phyloP scores from a whole-genome alignment of 108 stramenopile genomes.

The Halocafeteria seosinensis region DNA sequence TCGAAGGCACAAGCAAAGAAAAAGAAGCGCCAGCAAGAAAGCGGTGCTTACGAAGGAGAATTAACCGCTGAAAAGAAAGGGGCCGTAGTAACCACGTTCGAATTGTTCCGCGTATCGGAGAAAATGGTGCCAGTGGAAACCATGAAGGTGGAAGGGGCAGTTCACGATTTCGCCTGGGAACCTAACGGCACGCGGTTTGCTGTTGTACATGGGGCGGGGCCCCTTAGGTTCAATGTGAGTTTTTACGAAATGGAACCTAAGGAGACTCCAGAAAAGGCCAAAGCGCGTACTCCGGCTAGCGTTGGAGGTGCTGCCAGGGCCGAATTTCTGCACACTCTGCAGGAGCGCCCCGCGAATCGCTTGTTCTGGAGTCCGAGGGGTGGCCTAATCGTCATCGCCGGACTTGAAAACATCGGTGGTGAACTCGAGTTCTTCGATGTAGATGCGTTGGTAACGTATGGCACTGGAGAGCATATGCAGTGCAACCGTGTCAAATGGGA shows the following conservation, averaged over 20 bases:
- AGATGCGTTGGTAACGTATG: constrained; percentile 23
- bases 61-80: constrained; percentile 1
- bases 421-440: constrained; percentile 40
- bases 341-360: constrained; percentile 19
- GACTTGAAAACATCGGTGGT: constrained; percentile 13
- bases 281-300: not conserved
- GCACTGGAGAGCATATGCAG: constrained; percentile 26
- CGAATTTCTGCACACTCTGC: constrained; percentile 17
- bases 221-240: constrained; percentile 1
- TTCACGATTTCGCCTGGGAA: constrained; percentile 12
- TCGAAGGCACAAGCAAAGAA: constrained; percentile 4
- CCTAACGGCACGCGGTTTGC: constrained; percentile 12
- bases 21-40: not conserved
- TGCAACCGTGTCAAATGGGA: constrained; percentile 40
- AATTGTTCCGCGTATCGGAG: constrained; percentile 16
- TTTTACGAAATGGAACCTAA: constrained; percentile 11
- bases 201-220: constrained; percentile 15
- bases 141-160: constrained; percentile 3
- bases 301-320: not conserved
- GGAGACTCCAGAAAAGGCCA: no score
- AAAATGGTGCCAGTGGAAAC: constrained; percentile 10
- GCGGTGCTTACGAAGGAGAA: not conserved
- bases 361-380: constrained; percentile 44
- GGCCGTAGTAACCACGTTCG: constrained; percentile 7
- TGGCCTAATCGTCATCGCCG: constrained; percentile 23